These are phyloP conservation scores for Mycosphaerelloides madeirae DNA, from an alignment of 2,329 filamentous ascomycete genomes.

Conservation along the genomic window DNA sequence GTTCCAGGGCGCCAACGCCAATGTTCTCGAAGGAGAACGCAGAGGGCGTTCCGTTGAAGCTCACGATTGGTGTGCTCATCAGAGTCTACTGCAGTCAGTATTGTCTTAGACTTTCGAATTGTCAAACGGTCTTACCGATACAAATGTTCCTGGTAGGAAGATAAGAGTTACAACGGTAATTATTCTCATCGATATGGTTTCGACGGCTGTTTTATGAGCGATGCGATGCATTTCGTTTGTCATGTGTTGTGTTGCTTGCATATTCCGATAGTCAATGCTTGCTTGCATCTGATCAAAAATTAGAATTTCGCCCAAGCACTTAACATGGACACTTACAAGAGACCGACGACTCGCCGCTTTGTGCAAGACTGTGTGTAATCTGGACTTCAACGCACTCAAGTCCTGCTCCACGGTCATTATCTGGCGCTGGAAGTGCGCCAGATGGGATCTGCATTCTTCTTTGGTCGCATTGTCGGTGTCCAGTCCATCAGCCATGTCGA, in stretches of 20 bases:
- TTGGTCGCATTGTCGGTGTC: background rate
- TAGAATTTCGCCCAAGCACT: background rate
- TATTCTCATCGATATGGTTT: slow-evolving; percentile 41
- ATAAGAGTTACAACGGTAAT: slow-evolving; percentile 42
- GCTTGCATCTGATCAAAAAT: slow-evolving; percentile 1
- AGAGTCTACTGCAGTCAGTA: slow-evolving; percentile 31
- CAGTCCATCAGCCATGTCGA: background rate
- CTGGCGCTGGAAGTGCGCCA: background rate
- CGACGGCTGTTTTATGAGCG: slow-evolving; percentile 35
- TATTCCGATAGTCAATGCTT: slow-evolving; percentile 1
- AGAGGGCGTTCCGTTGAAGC: slow-evolving; percentile 14
- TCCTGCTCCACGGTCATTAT: background rate
- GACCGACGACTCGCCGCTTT: slow-evolving; percentile 6
- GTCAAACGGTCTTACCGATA: slow-evolving; percentile 35
- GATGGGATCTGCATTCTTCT: background rate
- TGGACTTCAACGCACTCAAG: slow-evolving; percentile 6
- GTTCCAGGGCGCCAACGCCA: slow-evolving; percentile 4
- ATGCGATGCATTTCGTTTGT: slow-evolving; percentile 31
- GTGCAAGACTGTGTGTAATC: slow-evolving; percentile 2
- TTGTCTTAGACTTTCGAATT: background rate
- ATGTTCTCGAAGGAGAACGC: slow-evolving; percentile 6
- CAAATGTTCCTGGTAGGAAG: slow-evolving; percentile 42
- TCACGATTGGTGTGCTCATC: slow-evolving; percentile 39
- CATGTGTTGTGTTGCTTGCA: slow-evolving; percentile 12
- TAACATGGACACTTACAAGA: slow-evolving; percentile 9